These are phyloP conservation scores for Skeletonema marinoi DNA, from an alignment of 108 stramenopile species.

Conservation along the genomic window DNA sequence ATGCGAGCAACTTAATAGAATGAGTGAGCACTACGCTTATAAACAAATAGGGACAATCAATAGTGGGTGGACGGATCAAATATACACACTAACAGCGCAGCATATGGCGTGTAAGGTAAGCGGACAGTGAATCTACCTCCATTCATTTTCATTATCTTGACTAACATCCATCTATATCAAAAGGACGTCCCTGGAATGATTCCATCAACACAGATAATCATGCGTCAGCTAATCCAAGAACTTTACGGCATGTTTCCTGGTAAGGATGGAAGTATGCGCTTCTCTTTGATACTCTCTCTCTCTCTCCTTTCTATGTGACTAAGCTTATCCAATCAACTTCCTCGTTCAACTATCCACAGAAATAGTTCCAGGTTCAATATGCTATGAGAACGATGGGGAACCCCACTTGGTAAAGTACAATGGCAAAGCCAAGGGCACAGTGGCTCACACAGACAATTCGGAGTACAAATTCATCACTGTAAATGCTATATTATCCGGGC, in stretches of 20 bases:
- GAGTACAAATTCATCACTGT: constrained; percentile 22
- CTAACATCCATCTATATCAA: too few relatives aligned
- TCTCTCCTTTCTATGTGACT: too few relatives aligned
- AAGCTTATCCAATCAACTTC: too few relatives aligned
- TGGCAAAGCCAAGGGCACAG: constrained; percentile 22
- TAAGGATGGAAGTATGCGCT: too few relatives aligned
- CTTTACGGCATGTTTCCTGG: constrained; percentile 7
- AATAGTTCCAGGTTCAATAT: background rate
- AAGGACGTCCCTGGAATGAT: constrained; percentile 18
- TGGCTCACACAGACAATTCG: constrained; percentile 4
- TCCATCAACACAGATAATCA: constrained; percentile 2
- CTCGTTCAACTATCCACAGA: too few relatives aligned
- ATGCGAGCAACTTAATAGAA: constrained; percentile 22
- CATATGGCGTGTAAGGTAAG: constrained; percentile 1
- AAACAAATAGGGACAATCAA: background rate
- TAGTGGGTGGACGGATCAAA: constrained; percentile 22
- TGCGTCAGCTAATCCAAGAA: constrained; percentile 12
- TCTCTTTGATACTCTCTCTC: too few relatives aligned
- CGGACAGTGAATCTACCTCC: too few relatives aligned
- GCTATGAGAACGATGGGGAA: constrained; percentile 13
- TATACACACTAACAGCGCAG: constrained; percentile 26
- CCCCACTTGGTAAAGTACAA: constrained; percentile 33
- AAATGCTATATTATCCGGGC: constrained; percentile 39
- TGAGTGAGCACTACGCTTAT: constrained; percentile 21
- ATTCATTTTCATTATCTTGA: too few relatives aligned